Evolutionary conservation across 352 stramenopile species (phyloP), one percentile per base, ranked within the genome.

Genomic region (Globisporangium viniferum): DNA sequence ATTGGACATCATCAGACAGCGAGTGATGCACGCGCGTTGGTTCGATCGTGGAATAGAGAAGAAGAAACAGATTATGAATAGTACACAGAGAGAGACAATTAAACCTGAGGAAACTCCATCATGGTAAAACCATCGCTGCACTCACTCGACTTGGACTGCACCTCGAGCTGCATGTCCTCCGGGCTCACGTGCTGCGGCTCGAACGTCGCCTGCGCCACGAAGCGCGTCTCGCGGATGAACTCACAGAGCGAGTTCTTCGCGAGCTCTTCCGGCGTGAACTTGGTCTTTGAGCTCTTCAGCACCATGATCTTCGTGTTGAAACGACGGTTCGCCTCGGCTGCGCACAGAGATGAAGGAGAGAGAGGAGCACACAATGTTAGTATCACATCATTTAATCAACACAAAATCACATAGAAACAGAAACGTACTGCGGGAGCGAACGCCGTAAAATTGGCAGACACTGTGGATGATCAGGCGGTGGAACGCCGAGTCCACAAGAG

Each of bases 391-490:
- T 24, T 10, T 36, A 49, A 12, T 27, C 18, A 2, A 59, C 10
- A 62, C 12, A 69, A 41, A 8, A 69, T 31, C 41, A 9, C 20
- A 22, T 1, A 51, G 5, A n/a, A 60, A n/a, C n/a, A 6, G 2
- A 10, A 57, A 82, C 84, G 60, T 73, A 96, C 88, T 95, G 70
- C 84, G 82, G 41, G 89, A 94, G 55, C 83, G 83, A 55, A 97
- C 73, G 57, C 85, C 84, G 46, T 94, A 94, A 67, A 95, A 97
- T 71, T 97, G 89, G 76, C 89, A 97, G 9, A 94, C 77, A 22
- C 81, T 92, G 80, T 97, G 89, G 59, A 97, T 78, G 46, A 97
- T 86, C 49, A 97, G 72, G 29, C 89, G 89, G 66, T 97, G 89
- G 67, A 95, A 97, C 4, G 89, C 82, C 55, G 88, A 95, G 64